These are phyloP conservation scores for Euryodendron excelsum DNA, from an alignment of 148 eudicot genomes.

Conservation along the genomic window DNA sequence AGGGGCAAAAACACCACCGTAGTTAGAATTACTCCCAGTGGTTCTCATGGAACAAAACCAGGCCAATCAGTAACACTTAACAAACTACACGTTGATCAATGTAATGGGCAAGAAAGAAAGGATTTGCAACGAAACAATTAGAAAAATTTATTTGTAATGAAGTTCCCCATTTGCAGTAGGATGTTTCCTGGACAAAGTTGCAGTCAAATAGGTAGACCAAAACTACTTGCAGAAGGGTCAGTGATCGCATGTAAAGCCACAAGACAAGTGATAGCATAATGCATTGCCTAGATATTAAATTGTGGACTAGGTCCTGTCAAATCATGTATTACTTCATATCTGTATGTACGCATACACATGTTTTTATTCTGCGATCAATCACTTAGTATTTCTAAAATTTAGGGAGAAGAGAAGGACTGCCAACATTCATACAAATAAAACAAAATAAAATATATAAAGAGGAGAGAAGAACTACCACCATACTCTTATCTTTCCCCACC, in stretches of 20 bases:
- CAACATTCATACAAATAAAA: no score
- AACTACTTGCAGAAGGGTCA: not conserved
- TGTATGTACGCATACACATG: no score
- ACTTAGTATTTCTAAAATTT: not conserved
- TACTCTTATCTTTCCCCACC: constrained; percentile 34
- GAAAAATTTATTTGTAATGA: not conserved
- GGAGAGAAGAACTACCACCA: not conserved
- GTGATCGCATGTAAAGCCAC: not conserved
- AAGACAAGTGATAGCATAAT: not conserved
- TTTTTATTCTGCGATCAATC: not conserved
- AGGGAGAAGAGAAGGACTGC: no score
- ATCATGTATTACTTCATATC: not conserved
- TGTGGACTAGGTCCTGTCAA: not conserved
- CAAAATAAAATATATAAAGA: no score
- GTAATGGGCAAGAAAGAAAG: no score
- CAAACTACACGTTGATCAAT: not conserved
- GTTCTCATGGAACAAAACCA: not conserved
- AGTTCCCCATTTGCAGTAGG: not conserved
- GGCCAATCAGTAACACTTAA: not conserved
- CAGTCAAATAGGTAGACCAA: not conserved
- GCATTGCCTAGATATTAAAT: not conserved
- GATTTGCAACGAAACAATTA: not conserved
- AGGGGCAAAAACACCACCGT: not conserved
- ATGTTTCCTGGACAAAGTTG: not conserved
- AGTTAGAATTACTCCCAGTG: not conserved